phyloP scores from a whole-genome alignment of 2,329 filamentous ascomycete species.

The Didymella arachidicola region DNA sequence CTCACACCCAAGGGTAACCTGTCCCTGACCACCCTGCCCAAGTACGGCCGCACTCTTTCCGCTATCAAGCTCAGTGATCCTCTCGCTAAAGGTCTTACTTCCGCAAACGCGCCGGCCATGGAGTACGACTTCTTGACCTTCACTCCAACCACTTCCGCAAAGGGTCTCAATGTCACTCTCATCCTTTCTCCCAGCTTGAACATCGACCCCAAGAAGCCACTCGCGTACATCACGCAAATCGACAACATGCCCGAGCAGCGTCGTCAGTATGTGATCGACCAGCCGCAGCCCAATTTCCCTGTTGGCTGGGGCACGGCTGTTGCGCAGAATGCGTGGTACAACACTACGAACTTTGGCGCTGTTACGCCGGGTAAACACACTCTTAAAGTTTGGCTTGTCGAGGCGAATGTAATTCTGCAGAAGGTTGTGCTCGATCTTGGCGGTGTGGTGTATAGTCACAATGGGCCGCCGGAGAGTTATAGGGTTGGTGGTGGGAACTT shows the following conservation, averaged over 20 bases:
- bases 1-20: constrained; percentile 37
- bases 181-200: constrained; percentile 59
- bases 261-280: constrained; percentile 54
- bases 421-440: constrained; percentile 50
- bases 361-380: constrained; percentile 51
- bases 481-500: constrained; percentile 33
- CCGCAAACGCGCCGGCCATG: constrained; percentile 41
- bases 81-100: constrained; percentile 39
- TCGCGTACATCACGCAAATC: constrained; percentile 61
- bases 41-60: constrained; percentile 50
- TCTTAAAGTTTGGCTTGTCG: constrained; percentile 56
- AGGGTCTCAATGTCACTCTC: constrained; percentile 50
- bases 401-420: constrained; percentile 53
- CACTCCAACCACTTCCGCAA: constrained; percentile 41
- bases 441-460: constrained; percentile 44
- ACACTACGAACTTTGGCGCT: constrained; percentile 51
- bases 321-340: constrained; percentile 60
- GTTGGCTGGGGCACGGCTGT: constrained; percentile 60
- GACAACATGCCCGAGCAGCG: constrained; percentile 52
- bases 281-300: constrained; percentile 54
- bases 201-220: constrained; percentile 58
- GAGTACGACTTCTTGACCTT: constrained; percentile 52
- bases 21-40: constrained; percentile 41
- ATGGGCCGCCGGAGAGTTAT: constrained; percentile 51
- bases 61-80: constrained; percentile 42